Base-by-base conservation (phyloP, 75 land plant species). In the Adiantum capillusveneris region DNA sequence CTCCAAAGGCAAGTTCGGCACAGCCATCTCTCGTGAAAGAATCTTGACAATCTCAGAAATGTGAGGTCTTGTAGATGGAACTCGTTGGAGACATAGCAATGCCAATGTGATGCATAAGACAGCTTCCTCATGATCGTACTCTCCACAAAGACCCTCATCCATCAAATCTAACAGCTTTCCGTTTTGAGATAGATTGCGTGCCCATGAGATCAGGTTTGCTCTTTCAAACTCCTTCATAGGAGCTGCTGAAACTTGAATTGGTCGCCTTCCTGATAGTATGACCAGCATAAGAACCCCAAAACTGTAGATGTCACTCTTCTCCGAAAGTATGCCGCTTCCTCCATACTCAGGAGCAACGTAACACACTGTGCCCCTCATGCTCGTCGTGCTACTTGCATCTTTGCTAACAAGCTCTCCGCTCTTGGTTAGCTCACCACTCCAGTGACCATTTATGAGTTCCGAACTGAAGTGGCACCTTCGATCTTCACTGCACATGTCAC, bases 281-380 rank as follows among this genome's bases (percentile, higher is more conserved):
- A 88, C 94, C 20, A 88, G 73, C 16, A 88, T 68, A 18, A 88
- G 66, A 54, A 50, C 95, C 1, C 95, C 95, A 45, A 86, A 75
- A 39, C 95, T 89, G 67, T 86, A 86, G 14, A 86, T 77, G 46
- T 89, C 90, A 12, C 83, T 68, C 68, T 83, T 89, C 78, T 89
- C 95, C 72, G 88, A 71, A 25, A 86, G 65, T 54, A 59, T 73
- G 7, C 86, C 84, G 55, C 75, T 69, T 1, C 82, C 82, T 16
- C 78, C 78, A 51, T 65, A 80, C 62, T 89, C 95, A 9, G 95
- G 95, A 0, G 95, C 95, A 14, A 86, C 78, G 58, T 89, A 89
- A 56, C 86, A 89, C 21, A 89, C 57, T 0, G 95, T 89, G 0
- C 95, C 95, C 62, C 95, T 77, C 95, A 89, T 89, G 73, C 95